Base-by-base conservation (phyloP, 805 yeast genomes). In the Monosporozyma siamensis region DNA sequence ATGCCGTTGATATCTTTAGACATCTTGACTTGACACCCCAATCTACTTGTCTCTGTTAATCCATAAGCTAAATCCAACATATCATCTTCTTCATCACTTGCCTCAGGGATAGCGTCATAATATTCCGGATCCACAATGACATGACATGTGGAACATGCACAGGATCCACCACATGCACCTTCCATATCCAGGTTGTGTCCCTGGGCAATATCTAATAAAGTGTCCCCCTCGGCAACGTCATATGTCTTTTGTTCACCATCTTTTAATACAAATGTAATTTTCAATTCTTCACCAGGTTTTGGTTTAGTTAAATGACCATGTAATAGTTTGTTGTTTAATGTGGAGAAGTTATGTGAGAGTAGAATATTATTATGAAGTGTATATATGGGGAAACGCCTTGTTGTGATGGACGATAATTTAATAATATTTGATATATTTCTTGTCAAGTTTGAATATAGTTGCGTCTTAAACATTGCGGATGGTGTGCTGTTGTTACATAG, bases 91-190 rank as follows among this genome's bases (percentile, higher is more conserved):
- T 92, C 98, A 59, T 92, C 98, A 50, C 80, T 86, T 0, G 98
- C 97, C 61, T 92, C 97, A 8, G 92, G 95, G 49, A 92, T 76
- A 39, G 68, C 75, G 58, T 92, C 98, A 65, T 87, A 92, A 61
- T 70, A 88, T 37, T 83, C 96, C 1, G 98, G 97, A 60, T 92
- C 98, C 31, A 92, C 88, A 40, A 92, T 90, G 42, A 92, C 81
- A 65, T 92, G 98, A 60, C 98, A 92, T 0, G 98, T 92, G 4
- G 97, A 88, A 62, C 98, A 92, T 1, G 98, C 98, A 70, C 98
- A 92, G 4, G 97, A 87, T 3, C 97, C 98, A 18, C 98, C 98
- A 65, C 98, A 92, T 0, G 98, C 98, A 36, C 86, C 95, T 62
- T 92, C 98, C 92, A 92, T 89, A 51, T 92, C 98, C 44, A 92